Evolutionary conservation across 2,329 filamentous ascomycete species (phyloP).

Genomic region (Pseudocercospora fuligena): DNA sequence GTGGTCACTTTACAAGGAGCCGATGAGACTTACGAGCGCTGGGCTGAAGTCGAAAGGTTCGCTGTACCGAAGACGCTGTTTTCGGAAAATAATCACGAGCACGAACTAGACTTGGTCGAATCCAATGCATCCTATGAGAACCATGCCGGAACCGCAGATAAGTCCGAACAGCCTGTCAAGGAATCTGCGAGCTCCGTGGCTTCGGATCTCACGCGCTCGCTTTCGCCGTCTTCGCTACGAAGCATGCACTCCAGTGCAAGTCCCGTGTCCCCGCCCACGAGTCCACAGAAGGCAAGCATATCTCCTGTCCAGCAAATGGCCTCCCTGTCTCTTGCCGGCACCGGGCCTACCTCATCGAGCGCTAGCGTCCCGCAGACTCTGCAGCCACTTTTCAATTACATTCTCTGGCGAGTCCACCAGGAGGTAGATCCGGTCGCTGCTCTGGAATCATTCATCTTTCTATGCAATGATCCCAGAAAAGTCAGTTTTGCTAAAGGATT

Average conservation of each 20-base stretch:
- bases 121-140: slow-evolving; percentile 43
- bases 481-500: slow-evolving; percentile 54
- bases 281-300: slow-evolving; percentile 36
- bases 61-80: slow-evolving; percentile 55
- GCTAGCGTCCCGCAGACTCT: slow-evolving; percentile 47
- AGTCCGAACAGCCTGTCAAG: slow-evolving; percentile 38
- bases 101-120: slow-evolving; percentile 41
- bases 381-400: slow-evolving; percentile 57
- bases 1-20: slow-evolving; percentile 54
- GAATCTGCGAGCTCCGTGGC: slow-evolving; percentile 52
- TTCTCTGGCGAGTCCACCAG: slow-evolving; percentile 57
- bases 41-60: slow-evolving; percentile 56
- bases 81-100: slow-evolving; percentile 52
- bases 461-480: slow-evolving; percentile 55
- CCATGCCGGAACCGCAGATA: slow-evolving; percentile 36
- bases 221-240: slow-evolving; percentile 47
- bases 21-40: slow-evolving; percentile 53
- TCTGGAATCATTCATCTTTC: slow-evolving; percentile 56
- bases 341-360: slow-evolving; percentile 27
- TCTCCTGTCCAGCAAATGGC: slow-evolving; percentile 29
- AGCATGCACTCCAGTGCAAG: slow-evolving; percentile 44
- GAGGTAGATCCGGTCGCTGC: slow-evolving; percentile 53
- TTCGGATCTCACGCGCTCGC: slow-evolving; percentile 45
- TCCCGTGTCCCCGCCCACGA: slow-evolving; percentile 39
- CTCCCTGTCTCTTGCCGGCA: slow-evolving; percentile 16